A percentile compares a stretch with the other conserved stretches of the same genome.
phyloP scores from a whole-genome alignment of 1,139 yeast genomes.

The Magnusiomyces sp. region DNA sequence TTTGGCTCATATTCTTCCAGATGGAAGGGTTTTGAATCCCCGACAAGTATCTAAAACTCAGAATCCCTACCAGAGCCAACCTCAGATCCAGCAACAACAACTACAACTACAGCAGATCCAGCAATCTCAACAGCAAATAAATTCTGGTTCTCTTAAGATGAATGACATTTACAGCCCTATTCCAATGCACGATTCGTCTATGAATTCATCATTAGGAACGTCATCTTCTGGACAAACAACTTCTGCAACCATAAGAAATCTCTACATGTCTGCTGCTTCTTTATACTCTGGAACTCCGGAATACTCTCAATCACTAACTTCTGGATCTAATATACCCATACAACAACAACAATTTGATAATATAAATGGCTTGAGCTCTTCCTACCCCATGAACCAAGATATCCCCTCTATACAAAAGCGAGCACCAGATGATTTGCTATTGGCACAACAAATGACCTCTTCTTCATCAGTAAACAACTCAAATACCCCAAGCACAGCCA shows the following conservation, averaged over 20 bases:
- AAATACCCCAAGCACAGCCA: background rate
- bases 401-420: background rate
- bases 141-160: background rate
- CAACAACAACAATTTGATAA: too few relatives aligned
- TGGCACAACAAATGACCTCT: background rate
- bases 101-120: slow-evolving; percentile 6
- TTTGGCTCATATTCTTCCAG: slow-evolving; percentile 80
- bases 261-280: slow-evolving; percentile 6
- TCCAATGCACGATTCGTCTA: slow-evolving; percentile 4
- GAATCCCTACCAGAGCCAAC: slow-evolving; percentile 12
- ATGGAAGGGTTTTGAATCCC: slow-evolving; percentile 72
- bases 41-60: slow-evolving; percentile 26
- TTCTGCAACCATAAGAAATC: slow-evolving; percentile 6
- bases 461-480: slow-evolving; percentile 2
- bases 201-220: background rate
- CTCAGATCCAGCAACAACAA: slow-evolving; percentile 10
- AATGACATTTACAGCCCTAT: background rate
- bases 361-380: too few relatives aligned
- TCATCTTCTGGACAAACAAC: slow-evolving; percentile 2
- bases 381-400: background rate
- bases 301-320: slow-evolving; percentile 1
- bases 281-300: slow-evolving; percentile 1
- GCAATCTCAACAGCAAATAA: slow-evolving; percentile 7
- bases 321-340: too few relatives aligned
- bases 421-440: too few relatives aligned